Evolutionary conservation across 2,329 filamentous ascomycete species (phyloP), one percentile per base, ranked within the genome.

Genomic region (Apiospora koreana): DNA sequence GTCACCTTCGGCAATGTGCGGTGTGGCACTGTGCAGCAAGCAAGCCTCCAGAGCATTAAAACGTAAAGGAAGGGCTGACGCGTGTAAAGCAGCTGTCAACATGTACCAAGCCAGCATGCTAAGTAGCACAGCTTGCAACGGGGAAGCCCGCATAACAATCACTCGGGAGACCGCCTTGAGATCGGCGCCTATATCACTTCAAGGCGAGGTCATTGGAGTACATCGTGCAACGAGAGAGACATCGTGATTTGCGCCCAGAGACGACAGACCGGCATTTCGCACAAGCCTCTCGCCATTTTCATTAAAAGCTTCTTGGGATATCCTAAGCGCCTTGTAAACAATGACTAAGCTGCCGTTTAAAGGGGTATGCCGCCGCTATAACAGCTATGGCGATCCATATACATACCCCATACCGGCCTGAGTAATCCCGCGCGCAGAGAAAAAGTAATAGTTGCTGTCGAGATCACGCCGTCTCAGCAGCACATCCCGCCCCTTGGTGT

Each of bases 381-480:
- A 62, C 31, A 38, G 28, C 31, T 31, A n/a, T 62, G 54, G 31
- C 9, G 31, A 38, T 62, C 31, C 31, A 16, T 35, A 62, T 58
- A 28, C 54, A 38, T 7, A 14, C 18, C 31, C 54, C 54, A 38
- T 62, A 12, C 54, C 31, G 54, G 3, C 18, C 8, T 12, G 31
- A n/a, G 21, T 3, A 38, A 38, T 28, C 28, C 21, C 38, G 8
- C 18, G 31, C 31, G 28, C 31, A 38, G 54, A 16, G 10, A 58
- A 58, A 58, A 58, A 35, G 28, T 16, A 2, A 12, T n/a, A 12
- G 31, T 62, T n/a, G 16, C 18, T 38, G 31, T n/a, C 21, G 50
- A 62, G 54, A 62, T 38, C 31, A 9, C 31, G 31, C 65, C 25
- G 41, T 66, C 65, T 31, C 45, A 67, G 65, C 67, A 66, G 65